A percentile compares a stretch with the other conserved stretches of the same genome.
phyloP scores from a whole-genome alignment of 352 stramenopile genomes.

The Stephanocyclus meneghinianus region DNA sequence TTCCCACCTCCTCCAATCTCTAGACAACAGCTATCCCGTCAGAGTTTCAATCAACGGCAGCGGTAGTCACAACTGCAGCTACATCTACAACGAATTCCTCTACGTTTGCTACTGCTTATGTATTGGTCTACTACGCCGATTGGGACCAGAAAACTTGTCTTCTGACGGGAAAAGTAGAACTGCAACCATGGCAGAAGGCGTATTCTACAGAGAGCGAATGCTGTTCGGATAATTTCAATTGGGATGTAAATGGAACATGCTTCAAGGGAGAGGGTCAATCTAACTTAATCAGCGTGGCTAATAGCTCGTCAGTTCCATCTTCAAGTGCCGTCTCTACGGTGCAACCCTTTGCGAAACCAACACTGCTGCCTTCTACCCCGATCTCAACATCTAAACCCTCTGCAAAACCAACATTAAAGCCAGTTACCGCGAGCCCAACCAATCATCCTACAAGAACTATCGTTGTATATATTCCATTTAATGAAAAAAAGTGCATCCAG shows the following conservation, averaged over 20 bases:
- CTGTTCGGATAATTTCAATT: constrained; percentile 28
- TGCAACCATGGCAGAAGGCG: constrained; percentile 11
- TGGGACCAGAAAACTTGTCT: constrained; percentile 12
- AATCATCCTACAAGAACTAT: background rate
- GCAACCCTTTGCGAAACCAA: background rate
- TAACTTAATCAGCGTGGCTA: background rate
- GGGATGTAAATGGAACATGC: constrained; percentile 30
- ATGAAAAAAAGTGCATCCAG: background rate
- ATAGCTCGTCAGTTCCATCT: background rate
- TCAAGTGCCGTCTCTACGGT: background rate
- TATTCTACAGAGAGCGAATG: constrained; percentile 26
- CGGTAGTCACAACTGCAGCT: background rate
- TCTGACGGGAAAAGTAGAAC: background rate
- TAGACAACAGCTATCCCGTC: no score
- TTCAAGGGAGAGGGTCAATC: background rate
- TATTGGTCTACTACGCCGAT: constrained; percentile 20
- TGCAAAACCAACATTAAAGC: background rate
- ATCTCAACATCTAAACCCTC: background rate
- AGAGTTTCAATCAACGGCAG: background rate
- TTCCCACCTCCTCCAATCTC: no score
- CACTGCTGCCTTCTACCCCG: background rate
- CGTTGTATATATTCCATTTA: constrained; percentile 5
- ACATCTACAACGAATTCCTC: background rate
- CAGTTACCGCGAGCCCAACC: background rate
- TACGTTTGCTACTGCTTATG: background rate